Percentiles rank a stretch among this genome's conserved stretches.
Conservation (phyloP, 2,329 filamentous ascomycete genomes). For the Verticillium zaregamsianum region DNA sequence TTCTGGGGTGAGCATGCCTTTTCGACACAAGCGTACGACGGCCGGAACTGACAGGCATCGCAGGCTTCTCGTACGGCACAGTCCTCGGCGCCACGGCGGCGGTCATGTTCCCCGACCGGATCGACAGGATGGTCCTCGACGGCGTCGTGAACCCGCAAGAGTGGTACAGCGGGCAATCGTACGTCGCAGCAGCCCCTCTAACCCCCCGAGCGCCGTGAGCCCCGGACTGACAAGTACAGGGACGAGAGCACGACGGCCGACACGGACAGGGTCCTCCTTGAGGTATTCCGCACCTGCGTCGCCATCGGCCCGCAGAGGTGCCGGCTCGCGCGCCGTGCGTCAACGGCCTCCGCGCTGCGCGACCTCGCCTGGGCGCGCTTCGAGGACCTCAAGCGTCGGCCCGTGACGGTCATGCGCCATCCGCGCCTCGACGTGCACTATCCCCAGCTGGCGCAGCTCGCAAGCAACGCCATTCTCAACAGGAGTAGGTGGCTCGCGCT, state of each 20-base stretch:
- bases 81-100: conserved; percentile 30
- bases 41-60: background rate
- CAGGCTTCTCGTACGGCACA: conserved; percentile 34
- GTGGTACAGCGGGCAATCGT: conserved; percentile 18
- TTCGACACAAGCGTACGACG: too few species aligned
- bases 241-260: conserved; percentile 20
- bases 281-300: conserved; percentile 19
- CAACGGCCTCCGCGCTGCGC: conserved; percentile 18
- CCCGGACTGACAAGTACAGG: background rate
- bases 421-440: background rate
- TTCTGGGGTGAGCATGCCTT: conserved; percentile 27
- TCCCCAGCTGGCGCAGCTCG: background rate
- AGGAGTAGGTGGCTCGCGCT: background rate
- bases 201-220: too few species aligned
- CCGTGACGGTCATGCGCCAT: conserved; percentile 16
- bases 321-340: conserved; percentile 13
- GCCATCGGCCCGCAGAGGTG: conserved; percentile 14
- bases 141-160: conserved; percentile 25
- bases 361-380: conserved; percentile 16
- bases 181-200: background rate
- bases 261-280: conserved; percentile 19
- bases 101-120: conserved; percentile 33
- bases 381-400: conserved; percentile 17
- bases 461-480: background rate
- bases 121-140: conserved; percentile 27